phyloP scores from a whole-genome alignment of 2,329 filamentous ascomycete species.

The Graphiopsis chlorocephala region DNA sequence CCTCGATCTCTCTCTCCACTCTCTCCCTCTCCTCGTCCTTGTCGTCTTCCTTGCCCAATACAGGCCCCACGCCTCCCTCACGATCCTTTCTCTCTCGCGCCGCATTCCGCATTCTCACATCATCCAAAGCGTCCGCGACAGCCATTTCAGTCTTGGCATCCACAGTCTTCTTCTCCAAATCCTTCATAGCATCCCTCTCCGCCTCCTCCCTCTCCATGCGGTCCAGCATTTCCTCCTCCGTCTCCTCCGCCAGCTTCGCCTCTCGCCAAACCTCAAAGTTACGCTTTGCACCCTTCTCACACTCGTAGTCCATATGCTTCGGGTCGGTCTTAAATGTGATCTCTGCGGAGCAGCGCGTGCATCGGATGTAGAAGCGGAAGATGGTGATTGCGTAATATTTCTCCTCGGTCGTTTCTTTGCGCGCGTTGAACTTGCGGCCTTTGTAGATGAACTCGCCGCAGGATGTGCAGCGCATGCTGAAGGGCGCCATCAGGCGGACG shows the following conservation, averaged over 20 bases:
- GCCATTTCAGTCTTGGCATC: constrained; percentile 96
- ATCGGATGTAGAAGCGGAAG: constrained; percentile 79
- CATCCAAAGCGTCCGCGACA: constrained; percentile 90
- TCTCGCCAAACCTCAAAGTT: constrained; percentile 92
- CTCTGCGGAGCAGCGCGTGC: constrained; percentile 79
- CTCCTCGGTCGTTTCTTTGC: constrained; percentile 89
- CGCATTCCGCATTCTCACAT: constrained; percentile 89
- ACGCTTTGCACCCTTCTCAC: constrained; percentile 77
- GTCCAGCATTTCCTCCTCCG: constrained; percentile 82
- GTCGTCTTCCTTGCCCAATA: constrained; percentile 56
- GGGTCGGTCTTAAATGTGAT: constrained; percentile 95
- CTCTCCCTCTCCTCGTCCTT: constrained; percentile 57
- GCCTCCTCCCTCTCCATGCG: constrained; percentile 75
- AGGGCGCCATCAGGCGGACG: constrained; percentile 87
- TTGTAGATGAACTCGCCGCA: constrained; percentile 85
- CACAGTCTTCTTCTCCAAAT: constrained; percentile 87
- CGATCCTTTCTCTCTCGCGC: constrained; percentile 73
- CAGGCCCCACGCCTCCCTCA: constrained; percentile 56
- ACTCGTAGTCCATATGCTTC: constrained; percentile 87
- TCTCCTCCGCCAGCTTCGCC: constrained; percentile 67
- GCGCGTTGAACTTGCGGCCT: constrained; percentile 90
- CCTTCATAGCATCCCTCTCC: constrained; percentile 89
- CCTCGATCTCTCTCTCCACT: constrained; percentile 78
- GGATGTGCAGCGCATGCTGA: constrained; percentile 70
- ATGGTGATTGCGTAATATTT: constrained; percentile 86